Evolutionary conservation across 2,329 filamentous ascomycete species (phyloP).

Genomic region (Cladosporium austrohemisphaericum): DNA sequence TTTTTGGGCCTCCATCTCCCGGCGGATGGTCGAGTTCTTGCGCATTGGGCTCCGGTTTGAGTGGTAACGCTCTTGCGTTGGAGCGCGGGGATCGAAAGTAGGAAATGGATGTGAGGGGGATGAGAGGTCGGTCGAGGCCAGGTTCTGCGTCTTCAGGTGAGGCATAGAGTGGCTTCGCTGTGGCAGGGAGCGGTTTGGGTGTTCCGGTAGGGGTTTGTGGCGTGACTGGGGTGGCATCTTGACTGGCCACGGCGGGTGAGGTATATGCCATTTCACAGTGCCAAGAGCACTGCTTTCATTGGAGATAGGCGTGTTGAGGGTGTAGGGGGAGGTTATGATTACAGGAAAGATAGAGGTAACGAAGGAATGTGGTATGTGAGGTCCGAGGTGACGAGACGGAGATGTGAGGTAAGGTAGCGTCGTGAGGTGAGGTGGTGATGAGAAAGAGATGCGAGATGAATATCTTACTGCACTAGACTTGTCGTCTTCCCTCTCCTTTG

Average conservation of each 20-base stretch:
- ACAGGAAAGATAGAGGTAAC: not conserved
- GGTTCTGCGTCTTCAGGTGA: not conserved
- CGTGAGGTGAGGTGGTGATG: too few species aligned
- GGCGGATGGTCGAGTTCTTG: not conserved
- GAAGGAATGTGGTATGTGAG: not conserved
- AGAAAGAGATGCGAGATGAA: too few species aligned
- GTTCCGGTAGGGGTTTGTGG: constrained; percentile 6
- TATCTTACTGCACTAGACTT: too few species aligned
- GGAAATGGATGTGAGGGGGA: not conserved
- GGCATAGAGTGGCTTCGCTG: not conserved
- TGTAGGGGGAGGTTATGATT: not conserved
- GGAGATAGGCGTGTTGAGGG: not conserved
- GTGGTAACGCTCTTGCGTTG: constrained; percentile 8
- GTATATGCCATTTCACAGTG: constrained; percentile 8
- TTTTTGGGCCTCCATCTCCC: not conserved
- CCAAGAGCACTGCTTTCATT: not conserved
- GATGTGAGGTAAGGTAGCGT: too few species aligned
- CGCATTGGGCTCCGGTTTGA: constrained; percentile 11
- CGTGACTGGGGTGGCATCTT: constrained; percentile 1
- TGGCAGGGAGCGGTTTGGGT: not conserved
- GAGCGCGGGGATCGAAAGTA: constrained; percentile 2
- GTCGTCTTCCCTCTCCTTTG: too few species aligned
- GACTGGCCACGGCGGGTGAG: constrained; percentile 6
- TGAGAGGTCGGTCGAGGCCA: not conserved
- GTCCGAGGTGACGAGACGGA: not conserved